phyloP scores from a whole-genome alignment of 225 moss, liverwort and hornwort genomes.

The Neckera pumila region DNA sequence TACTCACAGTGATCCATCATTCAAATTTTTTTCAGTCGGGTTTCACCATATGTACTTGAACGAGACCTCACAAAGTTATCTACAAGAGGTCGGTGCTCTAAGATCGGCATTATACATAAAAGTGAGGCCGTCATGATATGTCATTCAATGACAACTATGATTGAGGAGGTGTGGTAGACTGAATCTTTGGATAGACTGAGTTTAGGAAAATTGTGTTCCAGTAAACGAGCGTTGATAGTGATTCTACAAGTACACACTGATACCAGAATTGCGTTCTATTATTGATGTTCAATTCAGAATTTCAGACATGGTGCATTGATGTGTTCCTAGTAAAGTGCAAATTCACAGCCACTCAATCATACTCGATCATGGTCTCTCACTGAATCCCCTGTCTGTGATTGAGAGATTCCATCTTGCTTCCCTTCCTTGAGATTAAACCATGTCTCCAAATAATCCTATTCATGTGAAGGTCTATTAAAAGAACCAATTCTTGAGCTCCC shows the following conservation, averaged over 20 bases:
- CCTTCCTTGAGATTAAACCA: too few species aligned
- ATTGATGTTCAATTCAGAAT: neutral
- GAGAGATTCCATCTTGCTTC: too few species aligned
- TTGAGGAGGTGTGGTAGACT: neutral
- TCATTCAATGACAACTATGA: neutral
- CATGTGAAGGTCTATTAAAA: too few species aligned
- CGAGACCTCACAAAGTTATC: neutral
- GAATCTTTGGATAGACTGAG: neutral
- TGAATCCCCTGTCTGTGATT: too few species aligned
- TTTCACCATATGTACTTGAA: neutral
- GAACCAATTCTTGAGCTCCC: neutral
- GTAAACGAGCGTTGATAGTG: neutral
- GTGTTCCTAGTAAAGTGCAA: neutral
- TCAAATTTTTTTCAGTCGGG: neutral
- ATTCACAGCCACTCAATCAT: neutral
- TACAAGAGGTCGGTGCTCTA: neutral
- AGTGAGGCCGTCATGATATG: neutral
- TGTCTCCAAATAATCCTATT: too few species aligned
- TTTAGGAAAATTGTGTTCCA: neutral
- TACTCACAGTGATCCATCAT: neutral
- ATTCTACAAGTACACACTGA: neutral
- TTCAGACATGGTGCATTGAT: neutral
- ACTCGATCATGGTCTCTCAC: neutral
- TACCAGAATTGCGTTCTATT: neutral
- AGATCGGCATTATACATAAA: neutral